Conservation (phyloP, 2,329 filamentous ascomycete genomes). For the Pseudocercospora vitis region DNA sequence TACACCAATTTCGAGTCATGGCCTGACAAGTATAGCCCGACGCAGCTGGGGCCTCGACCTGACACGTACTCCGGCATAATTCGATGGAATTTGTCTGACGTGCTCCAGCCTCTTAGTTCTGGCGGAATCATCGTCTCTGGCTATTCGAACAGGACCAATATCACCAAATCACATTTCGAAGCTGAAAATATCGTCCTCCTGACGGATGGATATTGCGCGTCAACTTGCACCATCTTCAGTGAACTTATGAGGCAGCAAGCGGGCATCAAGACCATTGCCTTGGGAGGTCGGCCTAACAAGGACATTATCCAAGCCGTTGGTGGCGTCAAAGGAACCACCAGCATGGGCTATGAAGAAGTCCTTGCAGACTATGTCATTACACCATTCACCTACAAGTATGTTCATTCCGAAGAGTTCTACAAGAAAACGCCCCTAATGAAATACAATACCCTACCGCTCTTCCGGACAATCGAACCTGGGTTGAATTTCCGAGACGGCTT, state of each 20-base stretch:
- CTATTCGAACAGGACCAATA: slow-evolving; percentile 50
- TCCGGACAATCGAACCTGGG: slow-evolving; percentile 27
- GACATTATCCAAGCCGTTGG: slow-evolving; percentile 48
- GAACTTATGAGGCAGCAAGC: slow-evolving; percentile 49
- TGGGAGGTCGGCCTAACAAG: slow-evolving; percentile 45
- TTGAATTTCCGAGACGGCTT: slow-evolving; percentile 38
- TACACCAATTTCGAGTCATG: slow-evolving; percentile 51
- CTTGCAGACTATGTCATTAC: slow-evolving; percentile 18
- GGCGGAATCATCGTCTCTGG: slow-evolving; percentile 47
- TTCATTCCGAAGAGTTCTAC: slow-evolving; percentile 31
- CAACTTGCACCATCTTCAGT: slow-evolving; percentile 49
- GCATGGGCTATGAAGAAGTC: slow-evolving; percentile 29
- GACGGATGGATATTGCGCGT: slow-evolving; percentile 48
- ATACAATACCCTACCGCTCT: slow-evolving; percentile 32
- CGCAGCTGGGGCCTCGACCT: slow-evolving; percentile 42
- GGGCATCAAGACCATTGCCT: slow-evolving; percentile 44
- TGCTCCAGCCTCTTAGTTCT: slow-evolving; percentile 40
- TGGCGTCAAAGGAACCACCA: slow-evolving; percentile 47
- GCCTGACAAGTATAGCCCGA: slow-evolving; percentile 50
- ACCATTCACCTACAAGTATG: slow-evolving; percentile 29
- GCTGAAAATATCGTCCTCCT: slow-evolving; percentile 59
- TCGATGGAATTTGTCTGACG: slow-evolving; percentile 53
- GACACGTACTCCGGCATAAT: slow-evolving; percentile 59
- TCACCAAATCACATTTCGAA: slow-evolving; percentile 53
- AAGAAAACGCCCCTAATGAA: slow-evolving; percentile 31